These are phyloP conservation scores for Talaromyces sp. DNA, from an alignment of 2,329 filamentous ascomycete genomes.

Conservation along the genomic window DNA sequence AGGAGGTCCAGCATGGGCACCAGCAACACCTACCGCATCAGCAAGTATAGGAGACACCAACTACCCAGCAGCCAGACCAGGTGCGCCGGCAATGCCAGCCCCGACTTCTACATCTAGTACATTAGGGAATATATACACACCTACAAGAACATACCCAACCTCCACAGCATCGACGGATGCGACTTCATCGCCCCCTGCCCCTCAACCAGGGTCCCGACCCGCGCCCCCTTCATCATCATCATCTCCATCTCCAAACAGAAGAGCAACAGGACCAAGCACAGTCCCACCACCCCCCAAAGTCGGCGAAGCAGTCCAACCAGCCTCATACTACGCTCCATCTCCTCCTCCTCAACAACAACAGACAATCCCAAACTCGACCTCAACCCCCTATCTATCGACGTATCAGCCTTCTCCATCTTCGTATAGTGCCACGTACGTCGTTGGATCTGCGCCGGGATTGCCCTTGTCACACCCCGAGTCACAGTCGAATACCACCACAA, in stretches of 20 bases:
- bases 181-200: conserved; percentile 32
- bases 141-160: conserved; percentile 12
- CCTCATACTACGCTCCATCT: conserved; percentile 14
- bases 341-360: conserved; percentile 8
- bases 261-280: neutral
- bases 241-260: neutral
- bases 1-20: neutral
- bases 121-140: neutral
- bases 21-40: conserved; percentile 4
- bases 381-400: conserved; percentile 15
- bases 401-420: conserved; percentile 25
- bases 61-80: conserved; percentile 11
- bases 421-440: neutral
- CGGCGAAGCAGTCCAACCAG: conserved; percentile 17
- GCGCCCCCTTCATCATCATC: conserved; percentile 23
- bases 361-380: conserved; percentile 10
- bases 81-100: conserved; percentile 21
- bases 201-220: conserved; percentile 42
- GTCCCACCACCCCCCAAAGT: conserved; percentile 31
- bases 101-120: conserved; percentile 20
- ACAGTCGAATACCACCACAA: neutral
- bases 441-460: neutral
- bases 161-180: conserved; percentile 25
- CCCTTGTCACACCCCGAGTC: neutral
- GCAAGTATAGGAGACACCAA: neutral